These are phyloP conservation scores for Tricholoma matsutake DNA, from an alignment of 768 basidiomycete species.

Conservation along the genomic window DNA sequence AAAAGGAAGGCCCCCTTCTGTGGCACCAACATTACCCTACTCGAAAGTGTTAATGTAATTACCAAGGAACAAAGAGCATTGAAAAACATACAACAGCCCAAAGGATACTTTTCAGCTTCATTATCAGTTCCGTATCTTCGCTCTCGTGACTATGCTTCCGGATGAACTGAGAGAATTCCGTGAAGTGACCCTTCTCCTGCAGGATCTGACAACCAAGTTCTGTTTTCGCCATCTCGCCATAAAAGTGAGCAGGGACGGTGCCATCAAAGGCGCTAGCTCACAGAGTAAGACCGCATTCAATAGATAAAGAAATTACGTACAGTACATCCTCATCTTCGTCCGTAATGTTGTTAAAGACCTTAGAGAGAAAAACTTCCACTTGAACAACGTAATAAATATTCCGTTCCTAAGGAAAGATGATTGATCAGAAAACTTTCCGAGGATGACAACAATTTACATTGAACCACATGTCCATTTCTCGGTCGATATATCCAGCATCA, in stretches of 20 bases:
- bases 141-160: conserved; percentile 82
- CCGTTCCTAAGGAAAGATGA: conserved; percentile 61
- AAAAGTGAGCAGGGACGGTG: conserved; percentile 92
- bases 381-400: conserved; percentile 93
- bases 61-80: neutral
- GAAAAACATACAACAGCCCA: conserved; percentile 90
- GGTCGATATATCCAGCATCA: conserved; percentile 88
- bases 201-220: conserved; percentile 91
- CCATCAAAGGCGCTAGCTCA: conserved; percentile 69
- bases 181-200: conserved; percentile 86
- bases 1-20: conserved; percentile 88
- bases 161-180: conserved; percentile 88
- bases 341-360: conserved; percentile 60
- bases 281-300: neutral
- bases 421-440: neutral
- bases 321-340: conserved; percentile 67
- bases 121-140: conserved; percentile 78
- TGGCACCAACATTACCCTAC: conserved; percentile 93
- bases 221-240: conserved; percentile 97
- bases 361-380: conserved; percentile 87
- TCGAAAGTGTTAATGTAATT: neutral
- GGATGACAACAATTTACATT: conserved; percentile 51
- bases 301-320: conserved; percentile 30
- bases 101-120: conserved; percentile 90
- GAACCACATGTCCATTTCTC: conserved; percentile 96